phyloP scores from a whole-genome alignment of 139 green algal genomes.

The Pycnococcus provasolii region DNA sequence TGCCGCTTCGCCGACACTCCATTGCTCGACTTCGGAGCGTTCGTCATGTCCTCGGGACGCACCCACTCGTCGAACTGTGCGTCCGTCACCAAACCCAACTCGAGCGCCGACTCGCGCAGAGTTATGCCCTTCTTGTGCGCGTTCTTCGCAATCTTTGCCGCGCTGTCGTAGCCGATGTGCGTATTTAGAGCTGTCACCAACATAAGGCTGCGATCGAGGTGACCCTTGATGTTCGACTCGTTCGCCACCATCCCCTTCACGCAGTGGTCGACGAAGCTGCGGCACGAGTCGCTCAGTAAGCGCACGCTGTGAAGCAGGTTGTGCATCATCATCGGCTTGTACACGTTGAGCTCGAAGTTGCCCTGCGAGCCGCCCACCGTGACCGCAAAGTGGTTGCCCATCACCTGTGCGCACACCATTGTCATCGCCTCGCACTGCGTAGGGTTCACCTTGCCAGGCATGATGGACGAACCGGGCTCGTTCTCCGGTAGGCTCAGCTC shows the following conservation, averaged over 20 bases:
- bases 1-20: too few species aligned
- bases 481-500: conserved; percentile 92
- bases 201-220: conserved; percentile 77
- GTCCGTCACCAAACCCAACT: conserved; percentile 52
- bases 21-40: conserved; percentile 17
- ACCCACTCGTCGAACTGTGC: conserved; percentile 82
- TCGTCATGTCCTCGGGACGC: conserved; percentile 72
- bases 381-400: conserved; percentile 80
- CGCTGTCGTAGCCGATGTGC: conserved; percentile 90
- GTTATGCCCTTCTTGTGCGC: conserved; percentile 81
- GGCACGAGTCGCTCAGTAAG: conserved; percentile 64
- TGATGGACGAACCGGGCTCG: conserved; percentile 90
- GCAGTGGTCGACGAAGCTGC: conserved; percentile 69
- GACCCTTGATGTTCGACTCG: not conserved
- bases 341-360: conserved; percentile 89
- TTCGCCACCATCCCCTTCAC: conserved; percentile 74
- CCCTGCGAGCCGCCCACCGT: conserved; percentile 62
- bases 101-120: conserved; percentile 57
- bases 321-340: conserved; percentile 61
- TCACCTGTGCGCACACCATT: conserved; percentile 87
- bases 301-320: conserved; percentile 28
- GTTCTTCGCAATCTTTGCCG: conserved; percentile 84
- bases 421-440: conserved; percentile 93
- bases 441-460: conserved; percentile 97
- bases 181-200: conserved; percentile 88